phyloP scores from a whole-genome alignment of 139 green algal species.

The Chlorella sp. region DNA sequence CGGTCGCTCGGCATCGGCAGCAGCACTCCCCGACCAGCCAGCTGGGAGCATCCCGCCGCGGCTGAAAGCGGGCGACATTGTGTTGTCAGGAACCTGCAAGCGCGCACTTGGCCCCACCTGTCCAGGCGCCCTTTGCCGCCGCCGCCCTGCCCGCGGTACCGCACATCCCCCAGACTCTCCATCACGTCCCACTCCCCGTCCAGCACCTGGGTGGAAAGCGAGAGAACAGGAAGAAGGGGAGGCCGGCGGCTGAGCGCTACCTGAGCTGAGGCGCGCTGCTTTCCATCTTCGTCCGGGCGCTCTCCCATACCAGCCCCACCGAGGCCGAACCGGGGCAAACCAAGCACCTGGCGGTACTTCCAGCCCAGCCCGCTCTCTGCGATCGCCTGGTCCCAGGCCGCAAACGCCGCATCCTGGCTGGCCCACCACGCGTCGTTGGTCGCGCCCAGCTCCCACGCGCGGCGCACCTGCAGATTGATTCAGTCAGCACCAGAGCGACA shows the following conservation, averaged over 20 bases:
- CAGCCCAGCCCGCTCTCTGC: slow-evolving; percentile 67
- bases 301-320: too few relatives aligned
- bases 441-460: slow-evolving; percentile 76
- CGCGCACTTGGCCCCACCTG: slow-evolving; percentile 38
- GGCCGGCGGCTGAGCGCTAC: too few relatives aligned
- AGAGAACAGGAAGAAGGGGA: too few relatives aligned
- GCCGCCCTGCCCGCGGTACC: slow-evolving; percentile 59
- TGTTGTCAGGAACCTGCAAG: neutral
- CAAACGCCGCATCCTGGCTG: slow-evolving; percentile 39
- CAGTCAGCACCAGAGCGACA: too few relatives aligned
- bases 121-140: slow-evolving; percentile 75
- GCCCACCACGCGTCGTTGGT: slow-evolving; percentile 70
- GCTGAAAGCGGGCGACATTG: neutral
- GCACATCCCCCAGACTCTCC: slow-evolving; percentile 61
- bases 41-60: neutral
- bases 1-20: too few relatives aligned
- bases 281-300: too few relatives aligned
- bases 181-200: slow-evolving; percentile 77
- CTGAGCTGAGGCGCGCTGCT: too few relatives aligned
- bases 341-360: slow-evolving; percentile 71
- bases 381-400: slow-evolving; percentile 62
- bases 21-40: too few relatives aligned
- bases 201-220: too few relatives aligned
- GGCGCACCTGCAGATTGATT: slow-evolving; percentile 17
- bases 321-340: too few relatives aligned